Evolutionary conservation across 2,329 filamentous ascomycete genomes (phyloP), one percentile per base, ranked within the genome.

Genomic region (Boeremia lycopersici): DNA sequence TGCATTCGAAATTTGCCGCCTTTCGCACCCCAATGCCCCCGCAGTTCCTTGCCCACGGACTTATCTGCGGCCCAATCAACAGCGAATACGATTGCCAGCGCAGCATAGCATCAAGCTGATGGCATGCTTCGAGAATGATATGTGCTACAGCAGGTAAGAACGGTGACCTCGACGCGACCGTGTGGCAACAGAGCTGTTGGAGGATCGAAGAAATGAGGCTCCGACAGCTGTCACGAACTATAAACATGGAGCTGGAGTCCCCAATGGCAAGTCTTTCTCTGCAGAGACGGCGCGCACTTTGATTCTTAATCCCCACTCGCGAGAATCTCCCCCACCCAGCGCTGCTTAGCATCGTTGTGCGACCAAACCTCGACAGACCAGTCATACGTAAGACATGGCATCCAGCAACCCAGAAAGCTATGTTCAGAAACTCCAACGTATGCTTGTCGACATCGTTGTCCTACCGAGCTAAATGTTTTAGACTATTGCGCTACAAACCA

Each of bases 361-460:
- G 48, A 46, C 56, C 56, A 55, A 53, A 51, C 28, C 48, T 45
- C 46, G 38, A 53, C 57, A 40, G 35, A 49, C 38, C 54, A 59
- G 43, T 55, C 46, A 55, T 59, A 54, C 53, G 43, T 35, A 23
- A 59, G 59, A 50, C 54, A 73, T 73, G 70, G 64, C 70, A 39
- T 52, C 66, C 40, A 63, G 28, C 50, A 51, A 48, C 49, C 51
- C 65, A 44, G 67, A 72, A 48, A 67, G 64, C 48, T 73, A 68
- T 41, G 53, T 71, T 23, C 65, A 71, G 47, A 71, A 69, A 55
- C 68, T 73, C 39, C 70, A 69, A 55, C 65, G 70, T 73, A 64
- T 56, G 70, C 52, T 53, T 45, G 46, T 44, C 49, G 15, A 29
- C 41, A 28, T 45, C 33, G 39, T 28, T 30, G 34, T 33, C 30